These are phyloP conservation scores for Citrus glauca DNA, from an alignment of 345 rosid genomes.

Conservation along the genomic window DNA sequence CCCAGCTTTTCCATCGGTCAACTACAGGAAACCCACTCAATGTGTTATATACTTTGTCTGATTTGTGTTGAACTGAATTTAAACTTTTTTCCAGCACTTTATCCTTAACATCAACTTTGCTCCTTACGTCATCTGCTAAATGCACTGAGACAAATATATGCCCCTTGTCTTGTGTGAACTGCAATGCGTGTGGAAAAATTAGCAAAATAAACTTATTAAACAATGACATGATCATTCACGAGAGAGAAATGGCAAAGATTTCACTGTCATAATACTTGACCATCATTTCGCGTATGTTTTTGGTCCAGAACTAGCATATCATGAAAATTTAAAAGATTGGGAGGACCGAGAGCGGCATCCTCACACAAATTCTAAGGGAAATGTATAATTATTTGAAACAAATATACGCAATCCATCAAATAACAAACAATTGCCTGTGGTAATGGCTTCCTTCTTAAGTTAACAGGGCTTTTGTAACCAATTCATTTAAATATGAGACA, in stretches of 20 bases:
- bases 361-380: neutral
- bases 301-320: neutral
- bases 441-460: neutral
- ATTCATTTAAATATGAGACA: neutral
- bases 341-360: neutral
- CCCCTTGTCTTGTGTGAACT: slow-evolving; percentile 80
- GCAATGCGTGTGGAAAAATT: slow-evolving; percentile 22
- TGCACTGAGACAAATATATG: slow-evolving; percentile 89
- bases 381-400: neutral
- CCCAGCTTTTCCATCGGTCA: slow-evolving; percentile 85
- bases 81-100: slow-evolving; percentile 51
- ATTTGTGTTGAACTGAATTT: slow-evolving; percentile 33
- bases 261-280: neutral
- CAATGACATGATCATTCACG: neutral
- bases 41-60: slow-evolving; percentile 31
- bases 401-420: neutral
- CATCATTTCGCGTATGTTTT: neutral
- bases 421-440: neutral
- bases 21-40: slow-evolving; percentile 82
- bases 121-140: slow-evolving; percentile 60
- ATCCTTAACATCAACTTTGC: slow-evolving; percentile 38
- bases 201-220: neutral
- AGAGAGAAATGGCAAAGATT: neutral
- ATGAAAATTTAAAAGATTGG: neutral
- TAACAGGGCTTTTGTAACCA: neutral